Percentiles rank a stretch among this genome's conserved stretches.
phyloP scores from a whole-genome alignment of 768 basidiomycete genomes.

The Auricularia heimuer region DNA sequence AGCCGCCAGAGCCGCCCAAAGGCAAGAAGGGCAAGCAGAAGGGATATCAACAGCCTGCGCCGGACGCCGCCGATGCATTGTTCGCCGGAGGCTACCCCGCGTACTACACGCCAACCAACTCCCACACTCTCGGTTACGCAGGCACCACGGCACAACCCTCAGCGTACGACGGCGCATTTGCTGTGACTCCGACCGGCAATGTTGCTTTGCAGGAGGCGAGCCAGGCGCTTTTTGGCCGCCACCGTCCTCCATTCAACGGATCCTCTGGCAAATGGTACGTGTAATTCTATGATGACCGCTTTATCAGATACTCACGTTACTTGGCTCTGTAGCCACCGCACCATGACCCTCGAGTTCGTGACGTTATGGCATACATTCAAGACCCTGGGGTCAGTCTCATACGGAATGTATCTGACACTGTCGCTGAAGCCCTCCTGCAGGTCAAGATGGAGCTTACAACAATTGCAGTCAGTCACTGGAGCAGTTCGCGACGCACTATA shows the following conservation, averaged over 20 bases:
- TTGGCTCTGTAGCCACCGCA: neutral
- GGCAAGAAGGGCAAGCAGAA: neutral
- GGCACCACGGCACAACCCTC: neutral
- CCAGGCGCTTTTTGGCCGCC: neutral
- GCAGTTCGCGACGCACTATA: neutral
- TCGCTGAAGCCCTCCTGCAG: neutral
- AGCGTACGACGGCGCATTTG: neutral
- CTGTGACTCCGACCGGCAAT: neutral
- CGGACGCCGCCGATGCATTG: neutral
- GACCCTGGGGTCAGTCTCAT: neutral
- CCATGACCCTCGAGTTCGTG: neutral
- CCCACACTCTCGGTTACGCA: neutral
- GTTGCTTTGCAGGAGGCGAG: neutral
- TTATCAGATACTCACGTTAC: too few relatives aligned
- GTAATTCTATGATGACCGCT: too few relatives aligned
- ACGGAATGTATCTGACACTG: neutral
- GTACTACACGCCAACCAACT: neutral
- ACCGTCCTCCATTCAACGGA: neutral
- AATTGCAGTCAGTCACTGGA: neutral
- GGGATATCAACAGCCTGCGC: neutral
- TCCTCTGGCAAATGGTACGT: neutral
- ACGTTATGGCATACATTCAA: neutral
- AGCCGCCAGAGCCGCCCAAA: neutral
- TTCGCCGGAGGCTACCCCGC: neutral
- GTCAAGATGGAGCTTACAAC: neutral